phyloP scores from a whole-genome alignment of 2,329 filamentous ascomycete species.

The Phoma herbarum region DNA sequence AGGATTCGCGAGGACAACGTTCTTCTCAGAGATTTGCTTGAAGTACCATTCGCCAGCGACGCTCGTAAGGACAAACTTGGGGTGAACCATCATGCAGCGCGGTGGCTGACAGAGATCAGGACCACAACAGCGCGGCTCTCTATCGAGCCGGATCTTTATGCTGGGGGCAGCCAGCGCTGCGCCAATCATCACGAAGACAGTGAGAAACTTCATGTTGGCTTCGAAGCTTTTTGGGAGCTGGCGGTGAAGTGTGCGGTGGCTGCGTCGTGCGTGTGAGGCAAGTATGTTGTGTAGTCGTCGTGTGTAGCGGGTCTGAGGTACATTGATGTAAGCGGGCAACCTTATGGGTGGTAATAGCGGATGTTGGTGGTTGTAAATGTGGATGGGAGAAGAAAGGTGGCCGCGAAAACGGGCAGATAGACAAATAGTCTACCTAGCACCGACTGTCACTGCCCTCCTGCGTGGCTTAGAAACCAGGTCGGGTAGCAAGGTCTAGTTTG shows the following conservation, averaged over 20 bases:
- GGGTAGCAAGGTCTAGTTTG: not conserved
- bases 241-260: not conserved
- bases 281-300: not conserved
- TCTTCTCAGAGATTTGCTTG: not conserved
- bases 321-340: not conserved
- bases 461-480: not conserved
- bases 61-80: not conserved
- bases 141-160: not conserved
- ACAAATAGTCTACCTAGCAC: not conserved
- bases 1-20: not conserved
- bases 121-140: not conserved
- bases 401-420: not conserved
- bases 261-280: not conserved
- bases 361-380: not conserved
- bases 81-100: not conserved
- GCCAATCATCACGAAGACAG: not conserved
- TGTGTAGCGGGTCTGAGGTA: not conserved
- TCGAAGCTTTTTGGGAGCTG: no score
- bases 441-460: not conserved
- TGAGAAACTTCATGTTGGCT: conserved; percentile 3
- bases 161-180: not conserved
- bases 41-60: not conserved
- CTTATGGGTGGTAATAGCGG: not conserved
- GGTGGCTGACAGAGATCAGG: not conserved
- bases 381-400: not conserved